These are phyloP conservation scores for Eutypella sp. DNA, from an alignment of 2,329 filamentous ascomycete species.

Conservation along the genomic window DNA sequence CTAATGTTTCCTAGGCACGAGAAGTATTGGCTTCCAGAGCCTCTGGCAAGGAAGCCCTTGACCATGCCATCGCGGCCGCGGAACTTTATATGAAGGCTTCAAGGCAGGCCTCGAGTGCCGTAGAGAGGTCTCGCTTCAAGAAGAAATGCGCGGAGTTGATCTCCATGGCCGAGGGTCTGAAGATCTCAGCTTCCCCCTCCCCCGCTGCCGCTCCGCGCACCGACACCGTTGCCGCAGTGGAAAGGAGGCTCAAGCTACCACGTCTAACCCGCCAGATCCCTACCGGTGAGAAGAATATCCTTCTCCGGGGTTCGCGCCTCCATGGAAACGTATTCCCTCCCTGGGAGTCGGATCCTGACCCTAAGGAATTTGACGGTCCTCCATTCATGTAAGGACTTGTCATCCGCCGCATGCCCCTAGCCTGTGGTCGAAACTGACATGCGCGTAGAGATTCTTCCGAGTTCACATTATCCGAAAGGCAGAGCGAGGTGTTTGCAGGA, in stretches of 20 bases:
- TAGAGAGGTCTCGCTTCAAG: conserved; percentile 62
- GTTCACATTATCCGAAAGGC: conserved; percentile 68
- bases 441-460: conserved; percentile 59
- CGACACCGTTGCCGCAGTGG: conserved; percentile 16
- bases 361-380: conserved; percentile 57
- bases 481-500: conserved; percentile 69
- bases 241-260: conserved; percentile 27
- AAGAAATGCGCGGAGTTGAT: conserved; percentile 67
- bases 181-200: conserved; percentile 32
- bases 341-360: conserved; percentile 63
- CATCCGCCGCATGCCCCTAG: conserved; percentile 1
- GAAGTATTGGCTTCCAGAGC: conserved; percentile 41
- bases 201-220: conserved; percentile 14
- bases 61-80: conserved; percentile 69
- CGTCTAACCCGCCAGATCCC: conserved; percentile 56
- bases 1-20: conserved; percentile 38
- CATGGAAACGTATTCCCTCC: conserved; percentile 81
- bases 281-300: conserved; percentile 68
- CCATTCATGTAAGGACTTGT: conserved; percentile 57
- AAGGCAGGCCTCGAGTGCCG: conserved; percentile 51
- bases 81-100: conserved; percentile 79
- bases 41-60: conserved; percentile 60
- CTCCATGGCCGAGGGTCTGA: conserved; percentile 70
- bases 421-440: conserved; percentile 10
- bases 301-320: conserved; percentile 72